Evolutionary conservation across 805 yeast species (phyloP).

Genomic region (Yamadazyma laniorum): DNA sequence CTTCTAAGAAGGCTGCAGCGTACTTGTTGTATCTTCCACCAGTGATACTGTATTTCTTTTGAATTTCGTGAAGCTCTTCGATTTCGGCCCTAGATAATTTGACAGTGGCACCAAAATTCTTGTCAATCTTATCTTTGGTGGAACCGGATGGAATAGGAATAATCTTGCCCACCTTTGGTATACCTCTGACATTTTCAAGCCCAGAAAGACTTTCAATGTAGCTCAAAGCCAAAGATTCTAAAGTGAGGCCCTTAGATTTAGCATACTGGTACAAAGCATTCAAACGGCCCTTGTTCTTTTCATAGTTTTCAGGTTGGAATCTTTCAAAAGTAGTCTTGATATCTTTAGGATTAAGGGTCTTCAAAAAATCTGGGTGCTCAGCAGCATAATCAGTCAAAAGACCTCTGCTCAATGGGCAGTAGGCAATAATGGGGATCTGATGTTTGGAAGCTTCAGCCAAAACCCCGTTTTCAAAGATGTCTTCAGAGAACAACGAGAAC

Average conservation of each 20-base stretch:
- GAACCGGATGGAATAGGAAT: slow-evolving; percentile 84
- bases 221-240: slow-evolving; percentile 51
- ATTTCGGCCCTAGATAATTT: slow-evolving; percentile 55
- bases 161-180: slow-evolving; percentile 47
- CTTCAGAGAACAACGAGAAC: slow-evolving; percentile 65
- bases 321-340: slow-evolving; percentile 29
- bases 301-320: slow-evolving; percentile 55
- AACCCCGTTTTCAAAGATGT: slow-evolving; percentile 63
- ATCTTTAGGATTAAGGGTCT: slow-evolving; percentile 6
- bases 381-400: slow-evolving; percentile 63
- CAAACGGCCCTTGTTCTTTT: slow-evolving; percentile 52
- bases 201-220: slow-evolving; percentile 63
- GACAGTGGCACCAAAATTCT: slow-evolving; percentile 50
- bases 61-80: slow-evolving; percentile 49
- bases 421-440: slow-evolving; percentile 68
- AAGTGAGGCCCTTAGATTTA: slow-evolving; percentile 45
- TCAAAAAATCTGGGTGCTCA: slow-evolving; percentile 24
- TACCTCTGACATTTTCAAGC: slow-evolving; percentile 47
- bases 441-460: slow-evolving; percentile 56
- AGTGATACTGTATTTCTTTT: slow-evolving; percentile 40
- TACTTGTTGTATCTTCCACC: slow-evolving; percentile 38
- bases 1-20: neutral
- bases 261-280: slow-evolving; percentile 51
- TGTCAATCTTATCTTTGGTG: slow-evolving; percentile 55
- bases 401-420: slow-evolving; percentile 84